These are phyloP conservation scores for Brassica hybrid DNA, from an alignment of 441 rosid genomes.

Conservation along the genomic window DNA sequence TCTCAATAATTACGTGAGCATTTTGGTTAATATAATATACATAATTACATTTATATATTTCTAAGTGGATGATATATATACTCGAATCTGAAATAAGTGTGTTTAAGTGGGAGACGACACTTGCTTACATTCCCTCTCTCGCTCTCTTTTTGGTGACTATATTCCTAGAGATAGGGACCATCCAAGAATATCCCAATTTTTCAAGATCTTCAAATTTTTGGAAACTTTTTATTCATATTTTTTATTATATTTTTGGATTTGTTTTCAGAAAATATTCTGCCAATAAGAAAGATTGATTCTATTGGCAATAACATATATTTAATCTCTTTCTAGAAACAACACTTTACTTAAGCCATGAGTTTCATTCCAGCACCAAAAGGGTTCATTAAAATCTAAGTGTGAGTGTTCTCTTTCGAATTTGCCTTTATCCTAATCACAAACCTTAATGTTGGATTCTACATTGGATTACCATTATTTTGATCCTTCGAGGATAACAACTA, in stretches of 20 bases:
- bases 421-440: conserved; percentile 19
- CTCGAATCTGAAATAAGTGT: conserved; percentile 30
- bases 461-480: conserved; percentile 22
- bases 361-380: conserved; percentile 13
- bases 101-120: conserved; percentile 37
- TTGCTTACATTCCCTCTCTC: conserved; percentile 28
- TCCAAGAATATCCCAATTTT: conserved; percentile 17
- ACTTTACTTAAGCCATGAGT: conserved; percentile 18
- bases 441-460: conserved; percentile 19
- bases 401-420: conserved; percentile 9
- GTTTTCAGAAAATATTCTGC: conserved; percentile 26
- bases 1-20: conserved; percentile 16
- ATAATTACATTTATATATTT: conserved; percentile 5
- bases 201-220: conserved; percentile 23
- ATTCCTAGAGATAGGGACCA: conserved; percentile 40
- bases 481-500: not conserved
- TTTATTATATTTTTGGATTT: conserved; percentile 9
- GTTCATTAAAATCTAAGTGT: conserved; percentile 12
- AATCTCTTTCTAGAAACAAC: conserved; percentile 38
- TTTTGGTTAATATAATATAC: conserved; percentile 1
- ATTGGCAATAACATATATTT: conserved; percentile 38
- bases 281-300: conserved; percentile 41
- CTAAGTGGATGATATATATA: conserved; percentile 32
- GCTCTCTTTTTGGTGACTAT: conserved; percentile 20
- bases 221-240: not conserved